Conservation (phyloP, 306 rosid species). For the Carpinus viminea region DNA sequence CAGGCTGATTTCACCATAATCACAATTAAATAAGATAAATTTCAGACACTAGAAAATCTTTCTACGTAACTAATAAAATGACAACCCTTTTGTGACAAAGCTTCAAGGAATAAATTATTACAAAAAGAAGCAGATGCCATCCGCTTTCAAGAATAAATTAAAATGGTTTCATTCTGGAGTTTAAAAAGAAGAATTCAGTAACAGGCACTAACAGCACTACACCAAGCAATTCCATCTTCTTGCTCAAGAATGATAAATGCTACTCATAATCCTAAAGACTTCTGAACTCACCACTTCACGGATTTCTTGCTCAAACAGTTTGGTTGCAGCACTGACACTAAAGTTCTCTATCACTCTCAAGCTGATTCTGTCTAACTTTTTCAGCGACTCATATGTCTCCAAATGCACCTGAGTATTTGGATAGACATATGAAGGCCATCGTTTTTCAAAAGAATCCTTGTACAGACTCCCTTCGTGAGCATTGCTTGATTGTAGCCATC, state of each 20-base stretch:
- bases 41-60: not conserved
- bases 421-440: constrained; percentile 54
- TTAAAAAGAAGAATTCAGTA: not conserved
- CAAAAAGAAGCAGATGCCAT: not conserved
- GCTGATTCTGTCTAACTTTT: constrained; percentile 59
- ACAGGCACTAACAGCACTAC: not conserved
- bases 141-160: not conserved
- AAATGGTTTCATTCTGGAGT: not conserved
- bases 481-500: constrained; percentile 67
- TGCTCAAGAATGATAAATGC: constrained; percentile 13
- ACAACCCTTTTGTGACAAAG: not conserved
- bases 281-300: constrained; percentile 67
- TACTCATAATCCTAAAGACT: constrained; percentile 13
- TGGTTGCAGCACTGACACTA: constrained; percentile 70
- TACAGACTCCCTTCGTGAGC: constrained; percentile 64
- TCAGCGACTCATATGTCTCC: constrained; percentile 54
- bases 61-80: not conserved
- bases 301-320: constrained; percentile 74
- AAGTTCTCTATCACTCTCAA: constrained; percentile 61
- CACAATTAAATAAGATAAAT: not conserved
- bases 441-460: constrained; percentile 65
- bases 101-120: not conserved
- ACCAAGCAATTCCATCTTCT: not conserved
- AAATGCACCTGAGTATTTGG: constrained; percentile 47
- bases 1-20: constrained; percentile 16